Evolutionary conservation across 176 grass and related monocot species (phyloP), one percentile per base, ranked within the genome.

Genomic region (Hordeum vulgare): DNA sequence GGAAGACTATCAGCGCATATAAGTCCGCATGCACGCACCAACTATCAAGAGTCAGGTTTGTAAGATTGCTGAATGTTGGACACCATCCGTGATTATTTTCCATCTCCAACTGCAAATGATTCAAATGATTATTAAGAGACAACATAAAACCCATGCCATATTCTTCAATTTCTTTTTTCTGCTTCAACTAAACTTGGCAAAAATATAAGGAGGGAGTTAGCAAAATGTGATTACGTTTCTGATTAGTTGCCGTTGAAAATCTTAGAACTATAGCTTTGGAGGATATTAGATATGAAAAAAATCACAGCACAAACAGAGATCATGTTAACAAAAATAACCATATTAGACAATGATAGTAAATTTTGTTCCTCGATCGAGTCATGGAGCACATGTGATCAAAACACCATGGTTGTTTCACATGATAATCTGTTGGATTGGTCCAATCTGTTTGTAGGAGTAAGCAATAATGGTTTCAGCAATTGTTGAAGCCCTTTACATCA

Each of bases 11-110:
- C 66, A 84, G 41, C 14, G 25, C 31, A 42, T 79, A 65, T 20
- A 78, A 83, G 11, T 73, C 33, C 18, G 5, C 31, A 79, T 9
- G 18, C 25, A 88, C 10, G 41, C 66, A 78, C 40, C 54, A 88
- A 9, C 15, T 0, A 11, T 24, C 40, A 28, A 83, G 53, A 3
- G 23, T 83, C 65, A 88, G 72, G 74, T 8, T 17, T 39, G 13
- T 40, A 79, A 87, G 73, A 62, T 87, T 82, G 63, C 23, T 29
- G 64, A 87, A 87, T 70, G 35, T 69, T 47, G 80, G 85, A 57
- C 80, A 83, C 53, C 63, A 77, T 0, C 61, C 11, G 2, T n/a
- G 20, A 77, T 70, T 53, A 0, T 53, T 61, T 59, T 57, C 8
- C 21, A 76, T 59, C 4, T 11, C 14, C 9, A 81, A 12, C 86